Evolutionary conservation across 805 yeast genomes (phyloP).

Genomic region (Dipodascus albidus): DNA sequence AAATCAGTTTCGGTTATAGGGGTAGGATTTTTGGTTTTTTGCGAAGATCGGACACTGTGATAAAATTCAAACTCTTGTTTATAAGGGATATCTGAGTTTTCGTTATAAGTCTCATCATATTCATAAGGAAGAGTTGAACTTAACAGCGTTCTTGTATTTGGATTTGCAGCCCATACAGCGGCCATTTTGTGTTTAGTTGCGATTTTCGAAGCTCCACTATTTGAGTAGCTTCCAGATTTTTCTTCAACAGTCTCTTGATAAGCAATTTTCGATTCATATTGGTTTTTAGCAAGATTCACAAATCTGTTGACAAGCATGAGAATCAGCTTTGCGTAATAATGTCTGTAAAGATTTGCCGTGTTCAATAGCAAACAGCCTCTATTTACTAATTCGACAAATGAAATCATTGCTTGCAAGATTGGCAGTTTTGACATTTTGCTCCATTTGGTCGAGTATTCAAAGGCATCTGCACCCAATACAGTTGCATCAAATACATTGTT

Average conservation of each 20-base stretch:
- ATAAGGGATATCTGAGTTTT: conserved; percentile 1
- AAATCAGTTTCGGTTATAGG: conserved; percentile 37
- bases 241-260: conserved; percentile 7
- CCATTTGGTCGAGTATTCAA: conserved; percentile 25
- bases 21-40: conserved; percentile 6
- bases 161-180: conserved; percentile 7
- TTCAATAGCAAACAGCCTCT: conserved; percentile 42
- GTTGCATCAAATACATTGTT: conserved; percentile 39
- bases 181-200: conserved; percentile 1
- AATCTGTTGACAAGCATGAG: conserved; percentile 18
- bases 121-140: neutral
- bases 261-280: conserved; percentile 9
- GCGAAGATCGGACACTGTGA: conserved; percentile 12
- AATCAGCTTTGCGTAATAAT: conserved; percentile 36
- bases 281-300: conserved; percentile 9
- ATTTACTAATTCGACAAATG: conserved; percentile 36
- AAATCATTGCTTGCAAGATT: conserved; percentile 31
- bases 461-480: conserved; percentile 30
- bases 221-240: neutral
- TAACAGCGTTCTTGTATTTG: neutral
- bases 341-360: conserved; percentile 48
- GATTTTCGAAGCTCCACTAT: neutral
- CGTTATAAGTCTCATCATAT: neutral
- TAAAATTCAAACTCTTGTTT: conserved; percentile 16
- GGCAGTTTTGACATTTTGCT: conserved; percentile 21